Percentiles rank a stretch among this genome's conserved stretches.
Conservation (phyloP, 2,329 filamentous ascomycete genomes). For the Penicillium sp. region DNA sequence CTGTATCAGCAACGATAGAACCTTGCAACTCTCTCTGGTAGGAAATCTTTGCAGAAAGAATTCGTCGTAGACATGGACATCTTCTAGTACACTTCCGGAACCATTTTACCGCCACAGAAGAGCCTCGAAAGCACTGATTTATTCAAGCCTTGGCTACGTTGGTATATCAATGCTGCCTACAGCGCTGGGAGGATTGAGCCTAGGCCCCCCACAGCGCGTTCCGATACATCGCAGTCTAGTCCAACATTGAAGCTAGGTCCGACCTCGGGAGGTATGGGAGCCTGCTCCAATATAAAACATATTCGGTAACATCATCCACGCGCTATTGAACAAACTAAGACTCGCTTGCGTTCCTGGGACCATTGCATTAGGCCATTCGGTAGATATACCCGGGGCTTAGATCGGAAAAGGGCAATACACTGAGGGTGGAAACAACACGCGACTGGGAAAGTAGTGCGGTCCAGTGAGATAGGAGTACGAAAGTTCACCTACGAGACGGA, state of each 20-base stretch:
- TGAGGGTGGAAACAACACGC: not conserved
- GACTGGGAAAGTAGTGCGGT: not conserved
- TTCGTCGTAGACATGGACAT: too few species aligned
- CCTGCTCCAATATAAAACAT: not conserved
- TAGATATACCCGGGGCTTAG: not conserved
- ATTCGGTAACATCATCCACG: not conserved
- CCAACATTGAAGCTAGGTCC: too few species aligned
- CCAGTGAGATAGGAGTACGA: not conserved
- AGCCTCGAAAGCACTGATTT: too few species aligned
- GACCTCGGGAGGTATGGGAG: not conserved
- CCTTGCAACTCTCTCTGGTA: too few species aligned
- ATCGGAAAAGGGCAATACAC: not conserved
- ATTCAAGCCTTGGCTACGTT: too few species aligned
- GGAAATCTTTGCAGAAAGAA: too few species aligned
- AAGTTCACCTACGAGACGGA: not conserved
- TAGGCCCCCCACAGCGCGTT: not conserved
- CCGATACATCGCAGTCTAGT: not conserved
- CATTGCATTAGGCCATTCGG: not conserved
- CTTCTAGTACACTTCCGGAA: too few species aligned
- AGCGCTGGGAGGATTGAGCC: not conserved
- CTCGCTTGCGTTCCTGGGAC: not conserved
- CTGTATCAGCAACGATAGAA: too few species aligned
- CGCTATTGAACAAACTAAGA: not conserved
- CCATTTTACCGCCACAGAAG: too few species aligned
- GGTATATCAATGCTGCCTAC: too few species aligned